Evolutionary conservation across 2,329 filamentous ascomycete species (phyloP).

Genomic region (Paecilomyces sp.): DNA sequence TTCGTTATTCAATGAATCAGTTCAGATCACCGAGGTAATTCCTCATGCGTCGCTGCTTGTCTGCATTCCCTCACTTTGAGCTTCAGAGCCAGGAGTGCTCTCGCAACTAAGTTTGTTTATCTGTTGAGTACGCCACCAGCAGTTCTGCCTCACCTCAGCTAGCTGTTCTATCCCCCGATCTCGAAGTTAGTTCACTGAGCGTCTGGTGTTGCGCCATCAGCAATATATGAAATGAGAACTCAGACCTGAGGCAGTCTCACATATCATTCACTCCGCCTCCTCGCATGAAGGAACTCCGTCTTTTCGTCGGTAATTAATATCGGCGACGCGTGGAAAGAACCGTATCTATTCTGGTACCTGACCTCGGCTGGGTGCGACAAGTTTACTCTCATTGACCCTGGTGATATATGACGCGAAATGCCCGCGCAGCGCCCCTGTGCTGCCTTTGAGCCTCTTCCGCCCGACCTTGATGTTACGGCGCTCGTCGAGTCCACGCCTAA

Average conservation of each 20-base stretch:
- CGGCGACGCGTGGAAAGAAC: not conserved
- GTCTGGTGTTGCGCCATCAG: not conserved
- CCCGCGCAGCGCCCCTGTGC: constrained; percentile 72
- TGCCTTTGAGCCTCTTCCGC: constrained; percentile 85
- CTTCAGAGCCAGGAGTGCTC: not conserved
- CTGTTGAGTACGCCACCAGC: not conserved
- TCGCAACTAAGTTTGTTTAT: not conserved
- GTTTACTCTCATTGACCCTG: not conserved
- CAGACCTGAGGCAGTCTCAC: not conserved
- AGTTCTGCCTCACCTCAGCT: not conserved
- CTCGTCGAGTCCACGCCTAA: constrained; percentile 74
- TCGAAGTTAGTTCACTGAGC: not conserved
- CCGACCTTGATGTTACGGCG: constrained; percentile 67
- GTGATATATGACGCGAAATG: constrained; percentile 45
- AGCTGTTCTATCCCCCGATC: not conserved
- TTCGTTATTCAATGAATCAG: not conserved
- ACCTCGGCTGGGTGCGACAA: not conserved
- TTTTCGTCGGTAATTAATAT: not conserved
- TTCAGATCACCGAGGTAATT: not conserved
- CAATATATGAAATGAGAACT: not conserved
- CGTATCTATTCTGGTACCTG: not conserved
- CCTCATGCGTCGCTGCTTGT: not conserved
- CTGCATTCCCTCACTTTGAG: not conserved
- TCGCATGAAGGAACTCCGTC: not conserved
- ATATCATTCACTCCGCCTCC: not conserved